A percentile compares a stretch with the other conserved stretches of the same genome.
These are phyloP conservation scores for Chrysoporthe austroafricana DNA, from an alignment of 2,329 filamentous ascomycete genomes.

Conservation along the genomic window DNA sequence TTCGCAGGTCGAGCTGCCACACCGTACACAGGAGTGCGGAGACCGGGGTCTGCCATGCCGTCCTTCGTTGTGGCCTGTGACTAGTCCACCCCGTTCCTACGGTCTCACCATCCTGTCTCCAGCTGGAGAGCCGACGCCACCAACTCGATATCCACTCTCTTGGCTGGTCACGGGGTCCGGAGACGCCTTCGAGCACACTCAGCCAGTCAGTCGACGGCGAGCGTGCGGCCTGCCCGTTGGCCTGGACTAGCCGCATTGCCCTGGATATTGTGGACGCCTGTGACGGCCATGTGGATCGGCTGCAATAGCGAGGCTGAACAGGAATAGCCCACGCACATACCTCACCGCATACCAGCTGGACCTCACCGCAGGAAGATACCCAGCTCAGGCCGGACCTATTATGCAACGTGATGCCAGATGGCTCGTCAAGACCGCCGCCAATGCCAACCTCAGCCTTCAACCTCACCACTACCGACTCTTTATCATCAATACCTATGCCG, in stretches of 20 bases:
- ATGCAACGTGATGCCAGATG: conserved; percentile 34
- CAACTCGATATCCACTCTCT: conserved; percentile 31
- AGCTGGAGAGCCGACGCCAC: conserved; percentile 22
- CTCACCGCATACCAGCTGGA: conserved; percentile 28
- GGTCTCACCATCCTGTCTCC: conserved; percentile 24
- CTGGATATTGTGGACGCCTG: conserved; percentile 30
- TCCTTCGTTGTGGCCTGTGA: conserved; percentile 20
- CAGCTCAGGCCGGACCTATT: conserved; percentile 28
- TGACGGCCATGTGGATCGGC: conserved; percentile 38
- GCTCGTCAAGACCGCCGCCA: conserved; percentile 30
- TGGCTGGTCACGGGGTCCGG: conserved; percentile 27
- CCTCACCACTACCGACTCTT: conserved; percentile 9
- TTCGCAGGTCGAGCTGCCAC: conserved; percentile 21
- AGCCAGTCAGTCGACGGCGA: conserved; percentile 23
- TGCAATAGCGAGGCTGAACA: conserved; percentile 27
- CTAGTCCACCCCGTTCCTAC: conserved; percentile 17
- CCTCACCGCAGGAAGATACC: conserved; percentile 31
- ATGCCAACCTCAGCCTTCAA: conserved; percentile 30
- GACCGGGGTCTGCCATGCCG: conserved; percentile 25
- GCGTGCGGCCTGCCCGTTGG: conserved; percentile 14
- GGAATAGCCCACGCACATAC: conserved; percentile 24
- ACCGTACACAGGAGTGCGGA: conserved; percentile 23
- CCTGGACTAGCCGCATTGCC: conserved; percentile 16
- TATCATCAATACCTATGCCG: conserved; percentile 21
- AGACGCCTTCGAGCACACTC: not conserved